phyloP scores from a whole-genome alignment of 2,329 filamentous ascomycete genomes.

The Colletotrichum sansevieriae region DNA sequence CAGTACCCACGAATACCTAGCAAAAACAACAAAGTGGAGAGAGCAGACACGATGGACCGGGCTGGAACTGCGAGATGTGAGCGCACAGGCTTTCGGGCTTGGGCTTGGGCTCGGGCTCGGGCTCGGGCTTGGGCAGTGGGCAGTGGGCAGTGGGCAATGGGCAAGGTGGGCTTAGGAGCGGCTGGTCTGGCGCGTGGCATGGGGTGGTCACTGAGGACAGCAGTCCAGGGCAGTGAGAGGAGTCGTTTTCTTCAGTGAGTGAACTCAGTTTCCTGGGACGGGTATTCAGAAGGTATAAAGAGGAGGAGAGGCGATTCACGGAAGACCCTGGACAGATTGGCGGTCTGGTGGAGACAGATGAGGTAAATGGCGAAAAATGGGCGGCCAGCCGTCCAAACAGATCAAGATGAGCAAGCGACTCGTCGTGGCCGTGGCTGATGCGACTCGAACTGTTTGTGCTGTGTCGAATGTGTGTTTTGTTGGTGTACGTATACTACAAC shows the following conservation, averaged over 20 bases:
- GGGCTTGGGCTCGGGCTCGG: background rate
- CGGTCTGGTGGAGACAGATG: slow-evolving; percentile 37
- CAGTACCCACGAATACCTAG: too few species aligned
- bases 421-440: slow-evolving; percentile 6
- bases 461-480: background rate
- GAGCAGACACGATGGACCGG: slow-evolving; percentile 24
- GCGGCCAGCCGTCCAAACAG: slow-evolving; percentile 12
- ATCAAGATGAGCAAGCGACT: slow-evolving; percentile 15
- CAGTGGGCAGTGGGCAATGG: background rate
- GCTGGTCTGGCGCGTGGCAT: slow-evolving; percentile 11
- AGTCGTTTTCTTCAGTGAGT: slow-evolving; percentile 1
- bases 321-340: slow-evolving; percentile 30
- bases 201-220: slow-evolving; percentile 9
- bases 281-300: background rate
- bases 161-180: background rate
- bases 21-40: slow-evolving; percentile 1
- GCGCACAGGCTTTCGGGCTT: background rate
- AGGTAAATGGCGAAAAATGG: slow-evolving; percentile 41
- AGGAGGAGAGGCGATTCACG: background rate
- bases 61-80: slow-evolving; percentile 23
- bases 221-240: too few species aligned
- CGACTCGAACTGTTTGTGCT: slow-evolving; percentile 9
- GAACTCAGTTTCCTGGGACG: too few species aligned
- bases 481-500: background rate
- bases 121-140: background rate